phyloP scores from a whole-genome alignment of 2,329 filamentous ascomycete species.

The Sporothrix luriei region DNA sequence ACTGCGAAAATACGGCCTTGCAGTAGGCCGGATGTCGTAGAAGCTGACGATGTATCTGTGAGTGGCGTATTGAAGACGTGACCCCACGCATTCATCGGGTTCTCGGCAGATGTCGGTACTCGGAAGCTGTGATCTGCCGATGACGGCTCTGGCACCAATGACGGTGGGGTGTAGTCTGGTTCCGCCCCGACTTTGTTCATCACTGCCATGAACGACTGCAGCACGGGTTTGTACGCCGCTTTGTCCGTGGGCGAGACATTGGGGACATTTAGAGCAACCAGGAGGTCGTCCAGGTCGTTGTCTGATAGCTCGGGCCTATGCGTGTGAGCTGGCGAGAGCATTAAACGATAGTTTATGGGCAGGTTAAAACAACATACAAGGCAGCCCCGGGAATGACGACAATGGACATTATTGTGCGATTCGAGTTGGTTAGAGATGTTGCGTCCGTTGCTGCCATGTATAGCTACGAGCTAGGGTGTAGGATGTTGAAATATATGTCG shows the following conservation, averaged over 20 bases:
- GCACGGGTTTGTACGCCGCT: constrained; percentile 38
- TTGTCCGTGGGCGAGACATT: constrained; percentile 37
- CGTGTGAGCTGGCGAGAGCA: neutral
- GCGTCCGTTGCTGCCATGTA: neutral
- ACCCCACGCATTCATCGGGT: constrained; percentile 44
- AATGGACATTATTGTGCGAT: constrained; percentile 29
- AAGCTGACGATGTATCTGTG: neutral
- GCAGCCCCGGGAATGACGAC: constrained; percentile 30
- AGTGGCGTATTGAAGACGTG: constrained; percentile 39
- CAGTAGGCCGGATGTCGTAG: constrained; percentile 51
- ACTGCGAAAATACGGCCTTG: constrained; percentile 73
- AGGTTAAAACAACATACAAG: neutral
- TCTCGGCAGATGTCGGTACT: constrained; percentile 36
- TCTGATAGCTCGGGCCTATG: constrained; percentile 17
- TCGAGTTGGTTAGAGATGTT: too few relatives aligned
- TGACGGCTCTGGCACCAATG: constrained; percentile 34
- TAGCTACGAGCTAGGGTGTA: neutral
- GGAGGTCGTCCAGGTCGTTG: constrained; percentile 9
- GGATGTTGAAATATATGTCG: neutral
- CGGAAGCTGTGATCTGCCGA: constrained; percentile 35
- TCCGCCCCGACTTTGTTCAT: constrained; percentile 37
- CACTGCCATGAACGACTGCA: constrained; percentile 41
- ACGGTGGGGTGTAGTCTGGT: constrained; percentile 40
- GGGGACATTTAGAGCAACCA: constrained; percentile 36
- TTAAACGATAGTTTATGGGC: too few relatives aligned